Evolutionary conservation across 2,329 filamentous ascomycete genomes (phyloP).

Genomic region (Dactylellina drechsleri): DNA sequence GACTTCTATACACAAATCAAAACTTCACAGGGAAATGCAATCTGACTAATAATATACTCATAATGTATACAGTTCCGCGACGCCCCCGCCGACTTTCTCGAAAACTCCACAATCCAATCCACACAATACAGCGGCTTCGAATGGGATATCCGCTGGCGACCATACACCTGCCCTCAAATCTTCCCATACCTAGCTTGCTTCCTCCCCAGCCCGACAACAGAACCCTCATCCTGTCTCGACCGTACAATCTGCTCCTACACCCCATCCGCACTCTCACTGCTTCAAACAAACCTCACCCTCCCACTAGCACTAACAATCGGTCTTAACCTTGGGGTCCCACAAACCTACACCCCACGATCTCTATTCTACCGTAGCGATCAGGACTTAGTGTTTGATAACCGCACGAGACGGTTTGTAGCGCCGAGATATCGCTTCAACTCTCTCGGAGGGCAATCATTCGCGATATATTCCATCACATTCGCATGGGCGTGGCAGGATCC

Average conservation of each 20-base stretch:
- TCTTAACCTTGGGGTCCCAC: background rate
- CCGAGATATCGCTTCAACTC: conserved; percentile 23
- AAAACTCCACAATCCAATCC: background rate
- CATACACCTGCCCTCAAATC: conserved; percentile 28
- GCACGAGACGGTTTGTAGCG: background rate
- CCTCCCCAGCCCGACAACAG: background rate
- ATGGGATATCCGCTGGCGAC: conserved; percentile 35
- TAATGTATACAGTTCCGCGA: conserved; percentile 26
- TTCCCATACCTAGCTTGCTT: conserved; percentile 31
- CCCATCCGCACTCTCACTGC: background rate
- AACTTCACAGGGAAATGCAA: background rate
- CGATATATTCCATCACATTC: conserved; percentile 40
- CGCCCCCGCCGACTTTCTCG: conserved; percentile 20
- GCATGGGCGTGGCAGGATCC: conserved; percentile 3
- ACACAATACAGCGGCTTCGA: conserved; percentile 10
- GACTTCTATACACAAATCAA: background rate
- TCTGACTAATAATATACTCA: too few species aligned
- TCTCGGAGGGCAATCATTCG: background rate
- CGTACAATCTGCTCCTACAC: conserved; percentile 36
- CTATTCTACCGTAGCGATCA: conserved; percentile 41
- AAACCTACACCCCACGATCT: conserved; percentile 21
- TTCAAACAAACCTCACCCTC: background rate
- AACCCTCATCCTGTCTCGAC: conserved; percentile 10
- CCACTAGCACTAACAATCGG: background rate
- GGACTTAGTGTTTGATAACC: background rate